Percentiles rank a stretch among this genome's conserved stretches.
Conservation (phyloP, 805 yeast genomes). For the Metschnikowia baotianmanensis region DNA sequence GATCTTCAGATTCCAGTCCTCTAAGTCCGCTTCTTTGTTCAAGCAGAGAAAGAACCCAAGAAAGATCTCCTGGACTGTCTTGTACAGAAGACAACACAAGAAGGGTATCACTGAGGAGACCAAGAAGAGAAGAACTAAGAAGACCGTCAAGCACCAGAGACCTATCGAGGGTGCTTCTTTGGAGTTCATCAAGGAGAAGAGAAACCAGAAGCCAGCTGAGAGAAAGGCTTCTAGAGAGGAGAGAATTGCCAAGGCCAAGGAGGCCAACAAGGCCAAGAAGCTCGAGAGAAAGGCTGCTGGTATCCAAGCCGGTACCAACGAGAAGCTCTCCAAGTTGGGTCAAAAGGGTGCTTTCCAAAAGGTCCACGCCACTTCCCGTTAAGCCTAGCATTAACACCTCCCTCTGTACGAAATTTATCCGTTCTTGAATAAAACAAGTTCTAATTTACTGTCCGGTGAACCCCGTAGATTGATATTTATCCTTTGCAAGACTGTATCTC, state of each 20-base stretch:
- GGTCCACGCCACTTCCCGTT: slow-evolving; percentile 96
- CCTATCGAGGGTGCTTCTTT: slow-evolving; percentile 99
- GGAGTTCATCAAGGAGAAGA: slow-evolving; percentile 97
- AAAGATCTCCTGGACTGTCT: slow-evolving; percentile 99
- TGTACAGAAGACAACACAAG: slow-evolving; percentile 99
- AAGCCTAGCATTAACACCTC: slow-evolving; percentile 30
- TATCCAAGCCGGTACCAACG: slow-evolving; percentile 58
- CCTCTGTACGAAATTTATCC: slow-evolving; percentile 8
- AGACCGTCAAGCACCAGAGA: slow-evolving; percentile 98
- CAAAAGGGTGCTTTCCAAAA: slow-evolving; percentile 98
- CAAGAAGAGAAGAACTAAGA: slow-evolving; percentile 94
- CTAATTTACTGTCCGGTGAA: slow-evolving; percentile 2
- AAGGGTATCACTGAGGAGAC: slow-evolving; percentile 99
- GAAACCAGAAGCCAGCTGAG: slow-evolving; percentile 92
- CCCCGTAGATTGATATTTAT: background rate
- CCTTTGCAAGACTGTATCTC: background rate
- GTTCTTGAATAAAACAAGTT: slow-evolving; percentile 16
- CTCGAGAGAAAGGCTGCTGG: slow-evolving; percentile 93
- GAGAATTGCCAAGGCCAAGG: slow-evolving; percentile 80
- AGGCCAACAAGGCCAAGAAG: slow-evolving; percentile 86
- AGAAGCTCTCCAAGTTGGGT: slow-evolving; percentile 79
- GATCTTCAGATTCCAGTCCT: slow-evolving; percentile 98
- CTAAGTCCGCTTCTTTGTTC: slow-evolving; percentile 97
- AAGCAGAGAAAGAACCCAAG: slow-evolving; percentile 99
- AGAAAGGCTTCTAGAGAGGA: slow-evolving; percentile 97